Conservation (phyloP, 2,329 filamentous ascomycete genomes). For the Aureobasidium melanogenum region DNA sequence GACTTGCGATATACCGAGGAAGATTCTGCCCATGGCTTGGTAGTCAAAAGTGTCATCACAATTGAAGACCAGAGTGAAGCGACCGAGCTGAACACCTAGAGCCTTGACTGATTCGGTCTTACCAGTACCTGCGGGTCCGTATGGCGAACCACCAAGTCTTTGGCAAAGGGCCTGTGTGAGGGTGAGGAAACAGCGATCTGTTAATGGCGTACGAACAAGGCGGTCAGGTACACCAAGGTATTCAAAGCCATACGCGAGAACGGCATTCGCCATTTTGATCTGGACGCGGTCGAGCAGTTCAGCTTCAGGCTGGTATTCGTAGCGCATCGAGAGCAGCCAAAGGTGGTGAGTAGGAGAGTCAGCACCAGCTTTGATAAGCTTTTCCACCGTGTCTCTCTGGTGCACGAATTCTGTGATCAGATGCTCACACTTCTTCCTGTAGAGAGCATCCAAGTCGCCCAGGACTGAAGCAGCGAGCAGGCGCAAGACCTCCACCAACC, state of each 20-base stretch:
- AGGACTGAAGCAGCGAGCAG: conserved; percentile 83
- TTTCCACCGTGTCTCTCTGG: conserved; percentile 87
- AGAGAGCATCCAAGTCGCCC: conserved; percentile 75
- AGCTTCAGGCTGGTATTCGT: conserved; percentile 75
- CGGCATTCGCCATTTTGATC: conserved; percentile 95
- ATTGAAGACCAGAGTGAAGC: conserved; percentile 97
- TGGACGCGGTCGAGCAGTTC: conserved; percentile 73
- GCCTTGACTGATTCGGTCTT: conserved; percentile 99
- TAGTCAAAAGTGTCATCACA: conserved; percentile 99
- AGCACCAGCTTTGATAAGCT: conserved; percentile 68
- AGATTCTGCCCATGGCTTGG: conserved; percentile 98
- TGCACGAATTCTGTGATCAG: conserved; percentile 98
- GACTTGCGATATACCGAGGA: conserved; percentile 97
- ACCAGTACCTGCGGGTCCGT: conserved; percentile 93
- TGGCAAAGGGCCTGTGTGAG: conserved; percentile 94
- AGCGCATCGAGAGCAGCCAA: conserved; percentile 96
- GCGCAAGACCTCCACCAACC: conserved; percentile 75
- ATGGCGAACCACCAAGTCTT: conserved; percentile 89
- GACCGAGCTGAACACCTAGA: conserved; percentile 86
- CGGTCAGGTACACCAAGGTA: conserved; percentile 95
- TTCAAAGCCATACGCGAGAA: conserved; percentile 92
- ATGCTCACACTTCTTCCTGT: conserved; percentile 95
- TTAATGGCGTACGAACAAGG: conserved; percentile 91
- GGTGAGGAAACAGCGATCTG: conserved; percentile 95
- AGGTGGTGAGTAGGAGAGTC: conserved; percentile 70